phyloP scores from a whole-genome alignment of 768 basidiomycete genomes.

The Boletus rubescentipes region DNA sequence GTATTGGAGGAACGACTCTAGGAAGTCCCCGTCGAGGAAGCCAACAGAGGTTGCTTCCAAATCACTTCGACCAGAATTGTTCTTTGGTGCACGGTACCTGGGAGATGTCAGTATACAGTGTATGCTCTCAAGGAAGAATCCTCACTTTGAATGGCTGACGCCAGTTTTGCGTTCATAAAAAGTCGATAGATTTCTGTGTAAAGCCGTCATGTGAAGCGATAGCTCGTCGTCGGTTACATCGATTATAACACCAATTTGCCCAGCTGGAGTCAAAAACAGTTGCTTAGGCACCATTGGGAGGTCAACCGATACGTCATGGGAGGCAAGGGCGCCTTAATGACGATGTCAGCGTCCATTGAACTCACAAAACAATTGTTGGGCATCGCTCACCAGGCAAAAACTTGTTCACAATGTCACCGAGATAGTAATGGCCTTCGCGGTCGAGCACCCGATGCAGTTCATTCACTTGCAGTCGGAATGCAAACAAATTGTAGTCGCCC shows the following conservation, averaged over 20 bases:
- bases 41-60: conserved; percentile 58
- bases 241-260: conserved; percentile 72
- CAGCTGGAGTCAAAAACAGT: conserved; percentile 75
- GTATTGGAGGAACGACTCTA: conserved; percentile 63
- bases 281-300: conserved; percentile 52
- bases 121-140: background rate
- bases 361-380: background rate
- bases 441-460: conserved; percentile 50
- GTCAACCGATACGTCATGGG: conserved; percentile 43
- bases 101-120: background rate
- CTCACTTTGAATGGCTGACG: conserved; percentile 60
- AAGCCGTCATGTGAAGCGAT: conserved; percentile 57
- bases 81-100: conserved; percentile 74
- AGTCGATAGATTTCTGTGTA: conserved; percentile 74
- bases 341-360: background rate
- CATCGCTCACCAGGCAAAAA: conserved; percentile 58
- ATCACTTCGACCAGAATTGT: conserved; percentile 54
- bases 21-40: conserved; percentile 87
- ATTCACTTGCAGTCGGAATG: conserved; percentile 51
- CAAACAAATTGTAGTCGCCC: conserved; percentile 67
- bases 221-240: conserved; percentile 53
- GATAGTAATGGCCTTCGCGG: conserved; percentile 65
- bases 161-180: conserved; percentile 54
- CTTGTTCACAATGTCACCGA: conserved; percentile 77
- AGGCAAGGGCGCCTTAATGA: conserved; percentile 52